Conservation (phyloP, 495 filamentous ascomycete species). For the Hyaloscypha bicolor region DNA sequence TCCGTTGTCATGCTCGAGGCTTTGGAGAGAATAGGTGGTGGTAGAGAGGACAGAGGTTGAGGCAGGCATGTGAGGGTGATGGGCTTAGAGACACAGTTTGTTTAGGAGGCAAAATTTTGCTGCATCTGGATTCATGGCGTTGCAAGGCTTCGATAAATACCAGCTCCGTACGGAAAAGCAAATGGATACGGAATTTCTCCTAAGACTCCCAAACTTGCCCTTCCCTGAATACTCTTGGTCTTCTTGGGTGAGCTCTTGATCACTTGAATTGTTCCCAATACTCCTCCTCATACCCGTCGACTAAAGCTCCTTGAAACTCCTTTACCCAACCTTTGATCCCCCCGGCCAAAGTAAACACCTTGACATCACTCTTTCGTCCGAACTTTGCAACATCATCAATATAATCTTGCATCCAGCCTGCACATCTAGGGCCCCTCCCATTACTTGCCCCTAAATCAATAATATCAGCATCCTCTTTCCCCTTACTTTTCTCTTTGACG, state of each 20-base stretch:
- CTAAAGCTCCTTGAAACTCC: conserved; percentile 43
- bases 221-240: not conserved
- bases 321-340: conserved; percentile 71
- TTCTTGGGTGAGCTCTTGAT: too few relatives aligned
- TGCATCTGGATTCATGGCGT: conserved; percentile 29
- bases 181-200: conserved; percentile 14
- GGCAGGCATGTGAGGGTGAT: not conserved
- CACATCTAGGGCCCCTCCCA: conserved; percentile 63
- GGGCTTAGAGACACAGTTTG: not conserved
- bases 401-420: conserved; percentile 69
- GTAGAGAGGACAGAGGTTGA: conserved; percentile 31
- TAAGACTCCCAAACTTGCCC: not conserved
- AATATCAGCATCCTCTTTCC: not conserved
- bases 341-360: conserved; percentile 53
- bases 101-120: conserved; percentile 15
- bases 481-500: not conserved
- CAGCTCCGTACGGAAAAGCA: conserved; percentile 23
- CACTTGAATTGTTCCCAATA: conserved; percentile 46
- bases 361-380: conserved; percentile 52
- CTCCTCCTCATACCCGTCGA: conserved; percentile 50
- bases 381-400: conserved; percentile 49
- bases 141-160: conserved; percentile 28
- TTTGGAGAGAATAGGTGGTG: conserved; percentile 55
- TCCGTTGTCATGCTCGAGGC: conserved; percentile 96
- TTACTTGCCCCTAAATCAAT: conserved; percentile 49